phyloP scores from a whole-genome alignment of 345 rosid species.

The Linum usitatissimum region DNA sequence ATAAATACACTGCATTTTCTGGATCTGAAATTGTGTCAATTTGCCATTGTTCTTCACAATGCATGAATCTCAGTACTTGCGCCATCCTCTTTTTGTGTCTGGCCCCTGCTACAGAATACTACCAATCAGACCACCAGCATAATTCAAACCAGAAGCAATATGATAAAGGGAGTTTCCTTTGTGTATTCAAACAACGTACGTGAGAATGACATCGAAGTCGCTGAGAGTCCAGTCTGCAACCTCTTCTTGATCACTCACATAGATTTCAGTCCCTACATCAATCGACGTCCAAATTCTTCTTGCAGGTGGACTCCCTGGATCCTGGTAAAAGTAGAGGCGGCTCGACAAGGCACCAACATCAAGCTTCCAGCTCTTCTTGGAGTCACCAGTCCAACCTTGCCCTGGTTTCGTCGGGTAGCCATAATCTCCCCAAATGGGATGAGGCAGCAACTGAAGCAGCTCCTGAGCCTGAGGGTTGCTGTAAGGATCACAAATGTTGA shows the following conservation, averaged over 20 bases:
- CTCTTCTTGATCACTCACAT: conserved; percentile 17
- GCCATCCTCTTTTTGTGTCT: not conserved
- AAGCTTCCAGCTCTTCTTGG: conserved; percentile 25
- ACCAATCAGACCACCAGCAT: not conserved
- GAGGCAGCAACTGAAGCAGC: conserved; percentile 26
- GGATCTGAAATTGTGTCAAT: too few relatives aligned
- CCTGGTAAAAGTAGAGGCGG: conserved; percentile 28
- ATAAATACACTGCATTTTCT: too few relatives aligned
- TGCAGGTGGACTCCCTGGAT: conserved; percentile 23
- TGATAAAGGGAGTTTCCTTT: not conserved
- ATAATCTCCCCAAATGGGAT: conserved; percentile 25
- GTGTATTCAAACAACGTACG: not conserved
- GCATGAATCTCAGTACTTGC: not conserved
- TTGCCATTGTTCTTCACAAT: not conserved
- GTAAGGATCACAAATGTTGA: conserved; percentile 24
- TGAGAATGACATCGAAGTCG: conserved; percentile 21
- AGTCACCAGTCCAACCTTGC: conserved; percentile 24
- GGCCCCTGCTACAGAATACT: not conserved
- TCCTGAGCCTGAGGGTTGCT: conserved; percentile 29
- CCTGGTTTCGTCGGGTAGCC: conserved; percentile 26
- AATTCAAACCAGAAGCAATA: not conserved
- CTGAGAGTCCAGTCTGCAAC: conserved; percentile 21
- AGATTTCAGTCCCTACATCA: conserved; percentile 26
- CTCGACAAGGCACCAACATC: conserved; percentile 20
- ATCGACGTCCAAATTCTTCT: conserved; percentile 24